Base-by-base conservation (phyloP, 805 yeast genomes). In the Jamesozyma jinghongensis region DNA sequence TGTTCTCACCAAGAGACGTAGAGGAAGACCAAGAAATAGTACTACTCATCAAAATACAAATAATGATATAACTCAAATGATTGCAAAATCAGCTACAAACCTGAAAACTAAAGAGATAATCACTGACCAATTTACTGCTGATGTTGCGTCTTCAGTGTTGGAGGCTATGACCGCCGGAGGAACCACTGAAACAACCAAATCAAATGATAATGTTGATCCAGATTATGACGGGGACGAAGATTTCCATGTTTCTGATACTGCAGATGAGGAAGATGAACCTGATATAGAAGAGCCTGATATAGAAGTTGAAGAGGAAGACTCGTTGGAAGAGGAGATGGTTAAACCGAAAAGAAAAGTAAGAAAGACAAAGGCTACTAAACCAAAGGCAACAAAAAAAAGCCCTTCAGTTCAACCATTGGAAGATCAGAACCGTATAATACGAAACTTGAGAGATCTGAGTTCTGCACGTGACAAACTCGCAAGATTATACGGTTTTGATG, bases 401-500 rank as follows among this genome's bases (percentile, higher is more conserved):
- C 11, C 40, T 36, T 12, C 31, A 7, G 18, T 4, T 3, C 34
- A 39, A 30, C 19, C 38, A 3, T 12, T 31, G 2, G 14, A 19
- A 4, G 34, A 34, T 25, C 19, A 28, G 19, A 20, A 1, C 44
- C 56, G 58, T 16, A 45, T 49, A 16, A 41, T 60, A 4, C 51
- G 65, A 32, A 51, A 51, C 18, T 27, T 58, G 22, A 63, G 57
- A 37, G 62, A 60, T 31, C 37, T 62, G 12, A 63, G 69, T 3
- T 58, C 68, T 5, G 54, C 71, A 12, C 66, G 65, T 36, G 77
- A 71, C 28, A 65, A 70, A 36, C 48, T 70, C 31, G 55, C 52
- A 28, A 57, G 69, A 32, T 51, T 71, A 37, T 78, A 69, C 53
- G 88, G 88, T 0, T 52, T 60, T 20, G 70, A 75, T 47, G 67